These are phyloP conservation scores for Acanthamoeba castellanii DNA, from an alignment of 208 protist genomes.

Conservation along the genomic window DNA sequence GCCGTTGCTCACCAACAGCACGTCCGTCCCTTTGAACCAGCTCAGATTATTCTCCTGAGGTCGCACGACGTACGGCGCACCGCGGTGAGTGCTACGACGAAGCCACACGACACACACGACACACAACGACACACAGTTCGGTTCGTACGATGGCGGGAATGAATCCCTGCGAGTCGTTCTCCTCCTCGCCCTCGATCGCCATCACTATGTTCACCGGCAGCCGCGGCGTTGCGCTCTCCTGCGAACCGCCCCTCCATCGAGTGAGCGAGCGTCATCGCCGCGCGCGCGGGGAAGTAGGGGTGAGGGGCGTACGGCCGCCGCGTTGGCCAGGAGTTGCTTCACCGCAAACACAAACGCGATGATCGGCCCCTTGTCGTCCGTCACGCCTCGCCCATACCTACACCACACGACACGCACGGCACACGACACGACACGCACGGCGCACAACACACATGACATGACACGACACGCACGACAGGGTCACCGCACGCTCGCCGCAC, in stretches of 20 bases:
- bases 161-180: constrained; percentile 58
- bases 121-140: not conserved
- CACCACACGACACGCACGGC: too few relatives aligned
- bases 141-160: not conserved
- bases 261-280: not conserved
- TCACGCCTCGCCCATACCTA: constrained; percentile 78
- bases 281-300: not conserved
- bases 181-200: constrained; percentile 74
- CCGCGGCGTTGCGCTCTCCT: not conserved
- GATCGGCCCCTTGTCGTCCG: constrained; percentile 84
- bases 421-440: too few relatives aligned
- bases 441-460: too few relatives aligned
- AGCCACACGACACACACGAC: not conserved
- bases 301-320: not conserved
- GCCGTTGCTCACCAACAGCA: constrained; percentile 54
- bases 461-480: too few relatives aligned
- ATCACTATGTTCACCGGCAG: constrained; percentile 76
- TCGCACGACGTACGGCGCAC: not conserved
- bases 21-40: constrained; percentile 48
- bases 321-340: constrained; percentile 56
- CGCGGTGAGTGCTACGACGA: not conserved
- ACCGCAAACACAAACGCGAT: constrained; percentile 74
- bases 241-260: not conserved
- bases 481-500: not conserved
- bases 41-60: constrained; percentile 9